Evolutionary conservation across 768 basidiomycete species (phyloP), one percentile per base, ranked within the genome.

Genomic region (Xanthoconium purpureum): DNA sequence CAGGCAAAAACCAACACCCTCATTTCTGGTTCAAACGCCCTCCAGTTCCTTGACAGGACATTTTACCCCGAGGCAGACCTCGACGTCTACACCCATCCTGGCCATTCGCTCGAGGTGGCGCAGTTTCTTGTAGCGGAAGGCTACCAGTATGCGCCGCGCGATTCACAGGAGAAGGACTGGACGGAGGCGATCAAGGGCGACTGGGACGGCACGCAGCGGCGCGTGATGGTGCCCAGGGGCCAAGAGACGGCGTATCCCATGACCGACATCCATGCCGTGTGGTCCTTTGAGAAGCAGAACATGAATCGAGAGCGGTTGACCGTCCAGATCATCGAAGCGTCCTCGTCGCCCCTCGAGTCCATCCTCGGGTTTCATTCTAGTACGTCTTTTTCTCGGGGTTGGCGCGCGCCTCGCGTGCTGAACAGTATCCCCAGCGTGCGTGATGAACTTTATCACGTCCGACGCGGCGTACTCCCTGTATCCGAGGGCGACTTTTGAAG

Each of bases 1-100:
- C 80, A 80, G 61, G 73, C 71, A 0, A 60, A 53, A 15, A 80
- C 78, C 0, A 76, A 73, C 38, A 74, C 75, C 0, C 60, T 84
- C 24, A 76, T 84, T 18, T 84, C 83, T 5, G 83, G 83, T 11
- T 83, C 82, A 0, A 71, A 68, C 29, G 82, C 80, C 0, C 73
- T 83, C 3, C 82, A 84, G 48, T 81, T 82, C 59, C 71, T 84
- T 40, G 77, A 78, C 47, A 63, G 81, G 24, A 56, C 70, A 0
- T 66, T 67, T 37, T 83, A 81, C 56, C 68, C 73, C 4, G 72
- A 72, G 5, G 73, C 81, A 0, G 82, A 84, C 58, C 74, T 84
- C 9, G 83, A 84, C 52, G 38, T 84, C 5, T 84, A 84, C 62
- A 68, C 73, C 15, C 67, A 75, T 8, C 70, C 73, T 3, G 63